Base-by-base conservation (phyloP, 2,329 filamentous ascomycete genomes). In the Blumeriella jaapii region DNA sequence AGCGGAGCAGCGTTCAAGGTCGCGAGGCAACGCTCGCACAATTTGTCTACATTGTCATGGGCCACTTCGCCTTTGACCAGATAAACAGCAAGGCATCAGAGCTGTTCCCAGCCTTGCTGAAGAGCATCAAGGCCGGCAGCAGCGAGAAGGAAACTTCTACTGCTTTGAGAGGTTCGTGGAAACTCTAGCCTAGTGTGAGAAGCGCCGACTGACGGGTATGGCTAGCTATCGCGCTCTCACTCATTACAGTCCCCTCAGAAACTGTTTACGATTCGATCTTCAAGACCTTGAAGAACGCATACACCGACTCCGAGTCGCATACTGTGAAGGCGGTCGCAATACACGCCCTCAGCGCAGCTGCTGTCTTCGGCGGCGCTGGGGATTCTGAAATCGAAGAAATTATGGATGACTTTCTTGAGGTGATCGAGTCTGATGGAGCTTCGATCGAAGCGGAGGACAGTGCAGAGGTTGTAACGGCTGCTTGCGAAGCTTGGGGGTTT, bases 401-500 rank as follows among this genome's bases (percentile, higher is more conserved):
- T 36, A 79, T 83, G 75, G 68, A 69, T 1, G 72, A 73, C 34
- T 61, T 81, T 34, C 59, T 82, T 12, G 78, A 82, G 44, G 78
- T 83, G 31, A 61, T 78, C 19, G 72, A 77, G 30, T 77, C 75
- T 1, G 78, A 84, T 47, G 79, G 79, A 2, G 62, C 68, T 28
- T 72, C 68, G 1, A 62, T 81, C 20, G 71, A 71, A 15, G 77
- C 77, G 4, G 61, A 63, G 24, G 78, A 83, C 44, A 69, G 74
- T 44, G 64, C 64, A 1, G 63, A 64, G 16, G 67, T 76, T 4
- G 78, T 83, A 4, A 64, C 67, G 10, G 77, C 78, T 9, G 75
- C 78, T 3, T 62, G 80, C 6, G 70, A 81, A 52, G 71, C 75
- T 50, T 83, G 78, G 75, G 78, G 76, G 9, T 71, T 78, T 41